These are phyloP conservation scores for Astrothelium subdiscretum DNA, from an alignment of 495 filamentous ascomycete species.

Conservation along the genomic window DNA sequence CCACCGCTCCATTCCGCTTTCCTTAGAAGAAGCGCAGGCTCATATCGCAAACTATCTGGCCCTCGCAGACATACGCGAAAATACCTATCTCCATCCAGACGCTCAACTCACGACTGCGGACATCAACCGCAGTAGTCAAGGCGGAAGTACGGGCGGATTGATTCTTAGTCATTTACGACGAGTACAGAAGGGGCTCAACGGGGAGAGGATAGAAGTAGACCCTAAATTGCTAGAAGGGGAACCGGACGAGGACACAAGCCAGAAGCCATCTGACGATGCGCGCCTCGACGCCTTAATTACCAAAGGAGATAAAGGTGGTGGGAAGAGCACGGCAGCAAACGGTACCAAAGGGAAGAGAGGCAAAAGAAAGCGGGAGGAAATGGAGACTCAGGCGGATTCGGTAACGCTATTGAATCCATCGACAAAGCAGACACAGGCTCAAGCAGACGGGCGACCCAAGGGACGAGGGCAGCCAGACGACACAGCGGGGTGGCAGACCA, in stretches of 20 bases:
- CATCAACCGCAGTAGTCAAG: slow-evolving; percentile 36
- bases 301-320: neutral
- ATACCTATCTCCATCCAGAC: slow-evolving; percentile 56
- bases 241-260: slow-evolving; percentile 4
- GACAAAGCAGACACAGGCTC: neutral
- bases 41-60: slow-evolving; percentile 49
- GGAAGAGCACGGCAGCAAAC: neutral
- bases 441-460: neutral
- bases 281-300: slow-evolving; percentile 9
- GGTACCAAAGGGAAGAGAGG: slow-evolving; percentile 24
- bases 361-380: slow-evolving; percentile 30
- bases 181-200: slow-evolving; percentile 51
- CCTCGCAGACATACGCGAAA: slow-evolving; percentile 31
- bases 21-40: slow-evolving; percentile 41
- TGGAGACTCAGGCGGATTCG: slow-evolving; percentile 17
- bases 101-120: slow-evolving; percentile 50
- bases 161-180: slow-evolving; percentile 54
- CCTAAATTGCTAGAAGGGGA: slow-evolving; percentile 9
- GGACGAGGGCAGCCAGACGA: neutral
- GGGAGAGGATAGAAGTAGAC: slow-evolving; percentile 45
- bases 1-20: slow-evolving; percentile 35
- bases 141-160: slow-evolving; percentile 41
- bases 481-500: slow-evolving; percentile 11
- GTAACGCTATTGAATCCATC: neutral
- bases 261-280: slow-evolving; percentile 7